Conservation (phyloP, 1,139 yeast species). For the Yamadazyma pseudoaaseri region DNA sequence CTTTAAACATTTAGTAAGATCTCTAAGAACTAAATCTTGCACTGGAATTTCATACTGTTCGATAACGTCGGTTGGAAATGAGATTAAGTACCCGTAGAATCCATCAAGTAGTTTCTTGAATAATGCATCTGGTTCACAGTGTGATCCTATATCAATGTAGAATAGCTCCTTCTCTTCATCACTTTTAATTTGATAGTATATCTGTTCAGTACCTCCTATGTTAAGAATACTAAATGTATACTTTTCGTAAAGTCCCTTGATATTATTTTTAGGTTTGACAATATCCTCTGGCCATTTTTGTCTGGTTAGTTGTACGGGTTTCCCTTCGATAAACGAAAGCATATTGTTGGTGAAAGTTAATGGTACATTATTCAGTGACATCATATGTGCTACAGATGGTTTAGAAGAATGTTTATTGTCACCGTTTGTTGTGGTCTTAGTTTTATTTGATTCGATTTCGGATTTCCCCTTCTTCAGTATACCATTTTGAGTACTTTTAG, state of each 20-base stretch:
- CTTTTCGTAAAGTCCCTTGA: not conserved
- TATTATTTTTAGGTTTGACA: conserved; percentile 1
- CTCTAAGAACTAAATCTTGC: conserved; percentile 1
- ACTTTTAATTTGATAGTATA: not conserved
- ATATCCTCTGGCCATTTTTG: conserved; percentile 2
- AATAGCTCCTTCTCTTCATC: not conserved
- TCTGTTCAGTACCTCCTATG: not conserved
- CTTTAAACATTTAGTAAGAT: not conserved
- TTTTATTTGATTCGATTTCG: too few relatives aligned
- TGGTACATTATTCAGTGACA: too few relatives aligned
- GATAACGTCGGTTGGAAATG: not conserved
- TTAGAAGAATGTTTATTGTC: too few relatives aligned
- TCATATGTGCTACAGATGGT: too few relatives aligned
- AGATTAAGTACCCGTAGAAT: not conserved
- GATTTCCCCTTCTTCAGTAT: too few relatives aligned
- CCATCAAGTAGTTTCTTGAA: not conserved
- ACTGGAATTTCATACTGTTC: not conserved
- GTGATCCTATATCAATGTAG: conserved; percentile 1
- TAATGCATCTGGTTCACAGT: not conserved
- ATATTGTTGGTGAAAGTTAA: too few relatives aligned
- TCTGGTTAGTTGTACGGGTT: not conserved
- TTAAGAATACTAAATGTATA: not conserved
- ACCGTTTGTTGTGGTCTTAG: too few relatives aligned
- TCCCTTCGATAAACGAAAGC: not conserved
- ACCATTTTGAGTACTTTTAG: too few relatives aligned